Evolutionary conservation across 129 eudicot species (phyloP), one percentile per base, ranked within the genome.

Genomic region (Sambucus nigra): DNA sequence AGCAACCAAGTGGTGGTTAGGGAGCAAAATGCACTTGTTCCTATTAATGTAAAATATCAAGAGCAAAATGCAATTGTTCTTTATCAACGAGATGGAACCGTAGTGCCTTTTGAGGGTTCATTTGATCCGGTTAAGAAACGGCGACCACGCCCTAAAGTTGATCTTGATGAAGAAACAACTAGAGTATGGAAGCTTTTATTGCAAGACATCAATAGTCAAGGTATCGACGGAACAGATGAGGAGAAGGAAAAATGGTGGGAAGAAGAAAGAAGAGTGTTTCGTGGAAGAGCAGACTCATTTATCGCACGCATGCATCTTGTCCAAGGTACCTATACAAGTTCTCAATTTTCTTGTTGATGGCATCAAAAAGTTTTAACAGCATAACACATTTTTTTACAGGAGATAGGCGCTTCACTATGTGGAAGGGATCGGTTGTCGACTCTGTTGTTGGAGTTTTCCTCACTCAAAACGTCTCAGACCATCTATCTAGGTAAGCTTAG

Each of bases 241-340:
- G 85, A 78, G 39, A 86, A 92, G 61, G 80, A 66, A 60, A 92
- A 80, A 71, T 80, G 94, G 99, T 92, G 99, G 99, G 96, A 92
- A 63, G 86, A 86, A 60, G 96, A 92, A 71, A 73, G 99, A 41
- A 68, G 77, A 67, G 82, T 86, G 12, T 92, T 92, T 56, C 75
- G 67, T 40, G 96, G 91, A 49, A 64, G 99, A 44, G 87, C 88
- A 31, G 89, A 82, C 53, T 92, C 99, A 23, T 92, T 92, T 59
- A 86, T 92, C 19, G 94, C 95, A 51, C 88, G 99, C 59, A 92
- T 92, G 99, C 99, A 79, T 77, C 96, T 92, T 45, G 86, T 92
- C 21, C 99, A 86, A 82, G 99, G 99, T 83, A 78, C 20, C 38
- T 12, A 25, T 33, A 9, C 31, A 39, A 24, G 15, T 61, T 41